Base-by-base conservation (phyloP, 2,329 filamentous ascomycete species). In the Xylariaceae sp. region DNA sequence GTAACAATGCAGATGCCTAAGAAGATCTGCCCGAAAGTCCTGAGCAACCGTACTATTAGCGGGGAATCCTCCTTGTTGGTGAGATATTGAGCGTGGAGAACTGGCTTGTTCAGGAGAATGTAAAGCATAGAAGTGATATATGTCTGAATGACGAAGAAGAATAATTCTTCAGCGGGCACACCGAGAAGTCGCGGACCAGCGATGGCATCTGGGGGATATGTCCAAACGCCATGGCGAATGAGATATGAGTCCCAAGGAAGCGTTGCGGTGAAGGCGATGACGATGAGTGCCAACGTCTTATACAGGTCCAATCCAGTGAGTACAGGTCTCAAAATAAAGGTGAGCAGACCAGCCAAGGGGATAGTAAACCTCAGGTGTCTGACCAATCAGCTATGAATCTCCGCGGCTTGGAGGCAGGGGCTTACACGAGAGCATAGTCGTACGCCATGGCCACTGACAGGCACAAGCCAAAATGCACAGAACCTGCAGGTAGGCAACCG, bases 191-290 rank as follows among this genome's bases (percentile, higher is more conserved):
- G 81, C 0, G 71, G 71, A 0, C 85, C 85, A 28, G 83, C 54
- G 24, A 88, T 76, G 16, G 77, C 83, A 54, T 79, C 67, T 9
- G 71, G 64, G 2, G 85, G 84, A 54, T 88, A 89, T 9, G 78
- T 81, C 85, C 85, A 89, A 55, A 89, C 75, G 34, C 71, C 66
- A 40, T 70, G 77, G 49, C 73, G 75, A 52, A 89, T 85, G 31
- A 89, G 72, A 60, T 87, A 87, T 8, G 83, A 85, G 54, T 89
- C 85, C 85, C 85, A 89, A 24, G 85, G 85, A 19, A 83, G 79
- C 0, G 85, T 87, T 3, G 83, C 76, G 19, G 72, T 54, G 36
- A 89, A 79, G 16, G 84, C 83, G 49, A 87, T 71, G 16, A 69
- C 64, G 44, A 84, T 69, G 38, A 87, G 65, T 48, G 79, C 81